Evolutionary conservation across 352 stramenopile genomes (phyloP).

Genomic region (Phytophthora ohioensis): DNA sequence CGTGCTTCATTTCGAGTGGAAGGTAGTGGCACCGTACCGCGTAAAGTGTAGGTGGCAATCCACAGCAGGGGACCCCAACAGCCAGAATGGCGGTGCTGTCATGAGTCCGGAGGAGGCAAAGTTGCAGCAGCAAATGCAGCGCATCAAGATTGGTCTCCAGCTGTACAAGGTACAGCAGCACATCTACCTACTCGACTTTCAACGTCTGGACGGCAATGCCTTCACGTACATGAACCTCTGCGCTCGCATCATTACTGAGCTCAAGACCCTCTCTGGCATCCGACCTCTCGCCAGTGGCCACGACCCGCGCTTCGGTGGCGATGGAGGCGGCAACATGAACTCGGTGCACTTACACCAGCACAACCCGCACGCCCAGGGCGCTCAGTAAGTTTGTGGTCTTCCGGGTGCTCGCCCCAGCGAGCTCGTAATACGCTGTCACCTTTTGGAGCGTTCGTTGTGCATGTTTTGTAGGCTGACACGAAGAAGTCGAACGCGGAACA

Average conservation of each 20-base stretch:
- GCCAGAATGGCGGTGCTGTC: slow-evolving; percentile 24
- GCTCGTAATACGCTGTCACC: background rate
- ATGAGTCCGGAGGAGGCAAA: slow-evolving; percentile 39
- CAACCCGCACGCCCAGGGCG: slow-evolving; percentile 40
- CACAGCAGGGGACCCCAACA: slow-evolving; percentile 34
- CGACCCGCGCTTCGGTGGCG: slow-evolving; percentile 59
- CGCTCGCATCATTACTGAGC: slow-evolving; percentile 98
- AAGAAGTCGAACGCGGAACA: slow-evolving; percentile 13
- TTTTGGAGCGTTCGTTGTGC: slow-evolving; percentile 20
- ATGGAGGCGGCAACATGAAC: slow-evolving; percentile 52
- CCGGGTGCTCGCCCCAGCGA: too few species aligned
- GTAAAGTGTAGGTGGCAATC: slow-evolving; percentile 98
- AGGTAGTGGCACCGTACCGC: slow-evolving; percentile 96
- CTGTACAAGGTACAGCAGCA: slow-evolving; percentile 98
- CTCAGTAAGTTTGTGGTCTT: slow-evolving; percentile 14
- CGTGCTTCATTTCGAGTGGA: slow-evolving; percentile 97
- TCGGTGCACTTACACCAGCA: slow-evolving; percentile 66
- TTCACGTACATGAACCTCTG: slow-evolving; percentile 99
- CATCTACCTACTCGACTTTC: slow-evolving; percentile 99
- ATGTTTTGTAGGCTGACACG: slow-evolving; percentile 33
- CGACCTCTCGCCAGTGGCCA: slow-evolving; percentile 61
- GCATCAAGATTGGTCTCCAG: slow-evolving; percentile 96
- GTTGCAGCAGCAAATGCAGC: slow-evolving; percentile 51
- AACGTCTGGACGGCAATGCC: slow-evolving; percentile 95
- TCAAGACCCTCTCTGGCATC: slow-evolving; percentile 95